Conservation (phyloP, 768 basidiomycete species). For the Zangia roseola region DNA sequence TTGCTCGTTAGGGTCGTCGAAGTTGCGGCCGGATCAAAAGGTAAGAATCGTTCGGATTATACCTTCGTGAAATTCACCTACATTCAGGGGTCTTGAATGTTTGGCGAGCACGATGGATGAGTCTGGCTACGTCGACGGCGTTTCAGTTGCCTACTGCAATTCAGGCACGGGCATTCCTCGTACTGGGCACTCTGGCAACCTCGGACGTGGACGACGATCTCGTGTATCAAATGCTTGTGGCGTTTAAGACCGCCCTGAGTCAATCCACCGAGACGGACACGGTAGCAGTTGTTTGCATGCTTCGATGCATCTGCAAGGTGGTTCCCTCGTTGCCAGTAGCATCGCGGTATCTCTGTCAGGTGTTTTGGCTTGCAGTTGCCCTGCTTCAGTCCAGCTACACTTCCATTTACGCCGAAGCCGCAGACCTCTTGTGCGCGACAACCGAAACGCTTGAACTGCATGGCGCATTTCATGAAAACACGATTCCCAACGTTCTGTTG, state of each 20-base stretch:
- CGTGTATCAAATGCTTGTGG: conserved; percentile 89
- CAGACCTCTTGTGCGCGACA: conserved; percentile 62
- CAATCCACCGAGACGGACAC: conserved; percentile 71
- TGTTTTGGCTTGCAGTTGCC: conserved; percentile 89
- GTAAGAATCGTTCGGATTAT: conserved; percentile 40
- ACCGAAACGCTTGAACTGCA: conserved; percentile 63
- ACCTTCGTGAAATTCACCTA: conserved; percentile 8
- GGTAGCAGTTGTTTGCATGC: conserved; percentile 78
- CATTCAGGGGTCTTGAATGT: conserved; percentile 70
- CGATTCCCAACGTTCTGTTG: conserved; percentile 58
- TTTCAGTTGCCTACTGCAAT: conserved; percentile 87
- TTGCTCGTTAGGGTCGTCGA: conserved; percentile 65
- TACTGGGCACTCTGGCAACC: conserved; percentile 77
- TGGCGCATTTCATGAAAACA: conserved; percentile 52
- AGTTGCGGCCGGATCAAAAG: conserved; percentile 62
- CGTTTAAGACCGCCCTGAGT: conserved; percentile 69
- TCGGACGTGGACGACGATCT: conserved; percentile 91
- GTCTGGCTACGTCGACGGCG: conserved; percentile 80
- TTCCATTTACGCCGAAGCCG: conserved; percentile 67
- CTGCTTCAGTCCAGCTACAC: conserved; percentile 77
- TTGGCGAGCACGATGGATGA: conserved; percentile 95
- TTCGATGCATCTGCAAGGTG: conserved; percentile 79
- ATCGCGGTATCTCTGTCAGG: conserved; percentile 68
- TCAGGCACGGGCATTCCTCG: conserved; percentile 85
- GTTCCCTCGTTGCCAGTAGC: conserved; percentile 65